Evolutionary conservation across 331 rosid species (phyloP), one percentile per base, ranked within the genome.

Genomic region (Rhamnella rubrinervis): DNA sequence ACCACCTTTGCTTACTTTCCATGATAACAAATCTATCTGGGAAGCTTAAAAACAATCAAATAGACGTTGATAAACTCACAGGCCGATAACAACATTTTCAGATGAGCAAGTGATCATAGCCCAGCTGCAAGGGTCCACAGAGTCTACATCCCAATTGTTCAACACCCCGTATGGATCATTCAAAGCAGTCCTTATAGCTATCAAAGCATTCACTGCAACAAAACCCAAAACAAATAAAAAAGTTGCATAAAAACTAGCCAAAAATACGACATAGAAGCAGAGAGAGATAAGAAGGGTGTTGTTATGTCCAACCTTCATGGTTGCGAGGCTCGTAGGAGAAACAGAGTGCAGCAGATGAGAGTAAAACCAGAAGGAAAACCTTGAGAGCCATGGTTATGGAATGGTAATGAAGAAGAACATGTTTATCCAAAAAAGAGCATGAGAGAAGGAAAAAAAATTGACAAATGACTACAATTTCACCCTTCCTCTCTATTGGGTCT

Each of bases 121-220:
- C 97, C 97, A 91, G 58, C 96, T 93, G 71, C 98, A 93, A 65
- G 98, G 96, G 80, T 93, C 98, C 6, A 93, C 98, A 1, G 98
- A 93, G 84, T 76, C 85, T 63, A 74, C 92, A 56, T 93, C 98
- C 98, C 98, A 93, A 83, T 87, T 87, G 80, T 63, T 83, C 58
- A 93, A 70, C 8, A 84, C 95, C 19, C 86, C 89, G 75, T 89
- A 95, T 0, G 97, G 98, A 75, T 93, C 98, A 71, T 73, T 70
- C 62, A 93, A 80, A 52, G 68, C 61, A 4, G 4, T 47, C 52
- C 70, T 91, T 19, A 93, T 58, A 65, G 46, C 73, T 65, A 93
- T 87, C 87, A 93, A 74, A 64, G 97, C 97, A 63, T 77, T 89
- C 69, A 93, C 98, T 93, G 78, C 78, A 83, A 44, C 55, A 5